Percentiles rank a stretch among this genome's conserved stretches.
Evolutionary conservation across 176 grass and related monocot genomes (phyloP).

Genomic region (Juncus inflexus): DNA sequence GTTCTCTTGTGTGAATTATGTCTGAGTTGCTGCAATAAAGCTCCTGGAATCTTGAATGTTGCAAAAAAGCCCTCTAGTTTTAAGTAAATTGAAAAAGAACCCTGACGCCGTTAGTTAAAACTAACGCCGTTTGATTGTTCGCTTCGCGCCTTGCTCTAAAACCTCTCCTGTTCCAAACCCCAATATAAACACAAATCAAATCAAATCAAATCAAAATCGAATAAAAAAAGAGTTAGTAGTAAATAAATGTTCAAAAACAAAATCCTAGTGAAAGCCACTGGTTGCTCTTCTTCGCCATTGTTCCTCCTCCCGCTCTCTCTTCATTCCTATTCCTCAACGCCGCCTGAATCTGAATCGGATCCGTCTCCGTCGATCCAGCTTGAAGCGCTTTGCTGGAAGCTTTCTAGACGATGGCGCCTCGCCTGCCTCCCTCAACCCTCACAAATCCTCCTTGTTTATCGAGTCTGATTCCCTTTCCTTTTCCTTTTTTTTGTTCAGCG

Average conservation of each 20-base stretch:
- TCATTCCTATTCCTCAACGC: conserved; percentile 19
- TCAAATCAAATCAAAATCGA: conserved; percentile 1
- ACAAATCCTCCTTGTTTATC: conserved; percentile 54
- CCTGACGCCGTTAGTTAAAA: too few relatives aligned
- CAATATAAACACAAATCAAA: not conserved
- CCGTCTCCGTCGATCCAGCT: conserved; percentile 32
- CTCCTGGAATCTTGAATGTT: too few relatives aligned
- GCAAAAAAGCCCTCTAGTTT: too few relatives aligned
- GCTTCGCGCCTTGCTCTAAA: not conserved
- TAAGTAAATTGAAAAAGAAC: too few relatives aligned
- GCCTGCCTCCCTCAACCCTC: conserved; percentile 51
- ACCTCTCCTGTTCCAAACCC: not conserved
- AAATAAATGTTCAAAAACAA: conserved; percentile 56
- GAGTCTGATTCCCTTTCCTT: conserved; percentile 31
- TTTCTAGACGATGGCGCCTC: conserved; percentile 50
- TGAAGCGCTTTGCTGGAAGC: conserved; percentile 69
- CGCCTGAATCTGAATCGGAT: conserved; percentile 26
- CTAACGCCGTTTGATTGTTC: too few relatives aligned
- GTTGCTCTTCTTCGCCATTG: conserved; percentile 26
- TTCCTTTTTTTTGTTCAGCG: not conserved
- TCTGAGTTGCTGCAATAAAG: too few relatives aligned
- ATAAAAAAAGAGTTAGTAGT: not conserved
- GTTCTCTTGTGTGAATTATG: too few relatives aligned
- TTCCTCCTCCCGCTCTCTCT: conserved; percentile 19
- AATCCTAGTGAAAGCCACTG: conserved; percentile 45